These are phyloP conservation scores for Senna siamea DNA, from an alignment of 306 rosid species.

Conservation along the genomic window DNA sequence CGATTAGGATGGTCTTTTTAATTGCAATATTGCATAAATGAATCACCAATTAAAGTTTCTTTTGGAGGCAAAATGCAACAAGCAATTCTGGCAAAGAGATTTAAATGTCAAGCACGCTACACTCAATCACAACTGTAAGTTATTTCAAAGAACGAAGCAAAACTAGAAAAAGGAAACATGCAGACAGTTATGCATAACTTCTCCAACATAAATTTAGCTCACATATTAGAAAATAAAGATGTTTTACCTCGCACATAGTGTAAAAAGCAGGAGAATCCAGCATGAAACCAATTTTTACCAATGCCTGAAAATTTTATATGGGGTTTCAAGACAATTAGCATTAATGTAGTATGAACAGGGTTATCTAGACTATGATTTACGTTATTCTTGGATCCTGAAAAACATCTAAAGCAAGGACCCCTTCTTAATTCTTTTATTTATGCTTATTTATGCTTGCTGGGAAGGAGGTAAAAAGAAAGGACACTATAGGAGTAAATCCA, in stretches of 20 bases:
- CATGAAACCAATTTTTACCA: constrained; percentile 78
- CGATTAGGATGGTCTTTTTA: constrained; percentile 19
- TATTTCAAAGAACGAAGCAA: constrained; percentile 25
- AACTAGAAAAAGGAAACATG: neutral
- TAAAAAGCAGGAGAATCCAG: constrained; percentile 93
- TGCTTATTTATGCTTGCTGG: no score
- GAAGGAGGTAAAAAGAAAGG: neutral
- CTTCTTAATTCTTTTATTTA: no score
- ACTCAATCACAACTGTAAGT: constrained; percentile 24
- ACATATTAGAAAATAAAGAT: constrained; percentile 10
- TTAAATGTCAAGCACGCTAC: constrained; percentile 21
- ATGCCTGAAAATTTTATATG: constrained; percentile 55
- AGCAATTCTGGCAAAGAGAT: constrained; percentile 30
- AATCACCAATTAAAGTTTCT: constrained; percentile 17
- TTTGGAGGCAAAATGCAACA: constrained; percentile 12
- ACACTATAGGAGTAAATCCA: neutral
- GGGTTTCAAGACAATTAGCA: constrained; percentile 35
- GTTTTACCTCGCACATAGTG: constrained; percentile 82
- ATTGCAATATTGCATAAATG: constrained; percentile 26
- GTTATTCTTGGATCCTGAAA: neutral
- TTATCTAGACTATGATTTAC: neutral
- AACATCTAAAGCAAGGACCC: constrained; percentile 13
- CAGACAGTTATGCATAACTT: neutral
- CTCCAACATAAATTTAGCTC: constrained; percentile 22
- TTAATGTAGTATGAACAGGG: neutral